Evolutionary conservation across 768 basidiomycete genomes (phyloP).

Genomic region (Lactarius pseudohatsudake): DNA sequence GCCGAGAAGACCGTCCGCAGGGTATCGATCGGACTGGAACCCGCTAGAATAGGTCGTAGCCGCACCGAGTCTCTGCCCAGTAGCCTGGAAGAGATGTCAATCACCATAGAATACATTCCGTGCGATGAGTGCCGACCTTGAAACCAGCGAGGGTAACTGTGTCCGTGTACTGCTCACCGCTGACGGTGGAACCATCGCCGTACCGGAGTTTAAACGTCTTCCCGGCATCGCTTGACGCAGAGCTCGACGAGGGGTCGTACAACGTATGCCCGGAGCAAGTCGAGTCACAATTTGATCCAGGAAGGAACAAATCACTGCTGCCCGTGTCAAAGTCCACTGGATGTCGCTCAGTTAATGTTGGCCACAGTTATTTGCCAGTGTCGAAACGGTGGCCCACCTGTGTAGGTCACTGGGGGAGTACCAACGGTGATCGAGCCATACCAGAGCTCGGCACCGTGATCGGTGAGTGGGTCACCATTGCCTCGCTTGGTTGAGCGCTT

Average conservation of each 20-base stretch:
- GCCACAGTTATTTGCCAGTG: too few species aligned
- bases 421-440: constrained; percentile 28
- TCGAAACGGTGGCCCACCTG: background rate
- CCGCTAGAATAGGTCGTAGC: constrained; percentile 42
- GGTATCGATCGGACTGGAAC: constrained; percentile 33
- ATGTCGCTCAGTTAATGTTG: background rate
- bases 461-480: constrained; percentile 14
- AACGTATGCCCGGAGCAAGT: constrained; percentile 33
- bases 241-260: constrained; percentile 13
- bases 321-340: constrained; percentile 44
- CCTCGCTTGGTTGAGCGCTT: constrained; percentile 9
- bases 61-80: constrained; percentile 44
- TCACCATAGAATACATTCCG: background rate
- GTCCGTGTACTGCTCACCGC: constrained; percentile 45
- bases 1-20: constrained; percentile 45
- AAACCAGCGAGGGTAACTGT: constrained; percentile 42
- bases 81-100: constrained; percentile 33
- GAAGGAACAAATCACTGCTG: constrained; percentile 38
- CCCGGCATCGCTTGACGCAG: constrained; percentile 31
- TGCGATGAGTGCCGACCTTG: constrained; percentile 20
- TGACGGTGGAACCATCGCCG: constrained; percentile 41
- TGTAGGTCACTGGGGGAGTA: constrained; percentile 24
- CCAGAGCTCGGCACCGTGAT: constrained; percentile 19
- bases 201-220: constrained; percentile 39
- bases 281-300: constrained; percentile 33